Base-by-base conservation (phyloP, 441 rosid species). In the Gossypium lobatum region DNA sequence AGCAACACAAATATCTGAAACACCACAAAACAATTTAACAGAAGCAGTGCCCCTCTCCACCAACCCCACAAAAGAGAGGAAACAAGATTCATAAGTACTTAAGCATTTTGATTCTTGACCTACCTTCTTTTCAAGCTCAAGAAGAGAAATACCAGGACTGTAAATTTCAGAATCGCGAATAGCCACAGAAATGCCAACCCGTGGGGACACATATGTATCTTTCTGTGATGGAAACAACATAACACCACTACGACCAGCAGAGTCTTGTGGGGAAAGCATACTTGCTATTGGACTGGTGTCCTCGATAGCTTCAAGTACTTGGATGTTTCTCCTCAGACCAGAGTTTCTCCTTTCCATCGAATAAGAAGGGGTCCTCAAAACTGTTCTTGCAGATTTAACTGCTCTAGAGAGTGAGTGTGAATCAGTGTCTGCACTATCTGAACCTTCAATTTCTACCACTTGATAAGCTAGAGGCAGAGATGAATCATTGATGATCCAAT, bases 41-140 rank as follows among this genome's bases (percentile, higher is more conserved):
- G 59, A 23, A 63, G 73, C 14, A 26, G 11, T 64, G 23, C 34
- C 64, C 50, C 54, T 74, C 55, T 48, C 58, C 17, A 20, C 74
- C 63, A 39, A 63, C 26, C 63, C 20, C 55, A 21, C 26, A 66
- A 42, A 72, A 31, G 73, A 61, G 80, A 62, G 14, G 48, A 67
- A 61, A 64, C 16, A 74, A 26, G 42, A 66, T 21, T 53, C 34
- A 53, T 17, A 46, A 69, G 37, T 26, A 50, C 9, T 42, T 45
- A 64, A 9, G 18, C 31, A 42, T 42, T 42, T 42, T 42, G 13
- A 42, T 42, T 53, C 20, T 64, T 21, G 61, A 60, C 17, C 34
- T 59, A 96, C 99, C 98, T 96, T 94, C 83, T 96, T 94, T 86
- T 96, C 99, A 78, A 96, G 87, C 81, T 94, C 98, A 76, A 91